Conservation (phyloP, 257 asterid genomes). For the Marsdenia floribunda region DNA sequence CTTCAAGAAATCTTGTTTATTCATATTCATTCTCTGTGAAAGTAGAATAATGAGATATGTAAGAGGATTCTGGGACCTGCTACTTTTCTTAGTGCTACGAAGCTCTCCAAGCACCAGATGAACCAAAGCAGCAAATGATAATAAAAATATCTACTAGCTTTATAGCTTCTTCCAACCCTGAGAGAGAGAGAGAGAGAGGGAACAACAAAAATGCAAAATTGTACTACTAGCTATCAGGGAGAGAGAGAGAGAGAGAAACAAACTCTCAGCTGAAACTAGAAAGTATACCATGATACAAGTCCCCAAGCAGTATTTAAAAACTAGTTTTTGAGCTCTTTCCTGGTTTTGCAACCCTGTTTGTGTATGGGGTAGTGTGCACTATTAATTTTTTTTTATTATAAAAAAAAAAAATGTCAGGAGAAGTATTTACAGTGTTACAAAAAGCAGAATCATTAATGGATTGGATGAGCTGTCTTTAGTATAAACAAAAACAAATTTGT, state of each 20-base stretch:
- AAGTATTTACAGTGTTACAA: no score
- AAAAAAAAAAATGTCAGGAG: no score
- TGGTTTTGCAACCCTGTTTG: not conserved
- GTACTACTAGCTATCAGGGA: not conserved
- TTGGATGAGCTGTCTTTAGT: no score
- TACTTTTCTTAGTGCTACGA: not conserved
- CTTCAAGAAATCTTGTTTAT: conserved; percentile 54
- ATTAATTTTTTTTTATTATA: no score
- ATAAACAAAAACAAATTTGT: no score
- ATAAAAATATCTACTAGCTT: not conserved
- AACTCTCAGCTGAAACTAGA: not conserved
- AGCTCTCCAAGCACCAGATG: not conserved
- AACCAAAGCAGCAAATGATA: not conserved
- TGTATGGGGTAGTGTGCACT: no score
- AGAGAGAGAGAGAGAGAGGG: not conserved
- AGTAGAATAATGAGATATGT: not conserved
- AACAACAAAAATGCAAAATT: conserved; percentile 1
- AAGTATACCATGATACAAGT: conserved; percentile 6
- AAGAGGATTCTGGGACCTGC: not conserved
- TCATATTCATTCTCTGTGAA: conserved; percentile 44
- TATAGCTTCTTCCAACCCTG: not conserved
- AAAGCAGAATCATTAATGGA: no score
- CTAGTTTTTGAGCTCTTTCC: conserved; percentile 9
- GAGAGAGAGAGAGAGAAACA: not conserved
- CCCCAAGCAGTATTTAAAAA: not conserved